phyloP scores from a whole-genome alignment of 768 basidiomycete species.

The Ramaria sp. region DNA sequence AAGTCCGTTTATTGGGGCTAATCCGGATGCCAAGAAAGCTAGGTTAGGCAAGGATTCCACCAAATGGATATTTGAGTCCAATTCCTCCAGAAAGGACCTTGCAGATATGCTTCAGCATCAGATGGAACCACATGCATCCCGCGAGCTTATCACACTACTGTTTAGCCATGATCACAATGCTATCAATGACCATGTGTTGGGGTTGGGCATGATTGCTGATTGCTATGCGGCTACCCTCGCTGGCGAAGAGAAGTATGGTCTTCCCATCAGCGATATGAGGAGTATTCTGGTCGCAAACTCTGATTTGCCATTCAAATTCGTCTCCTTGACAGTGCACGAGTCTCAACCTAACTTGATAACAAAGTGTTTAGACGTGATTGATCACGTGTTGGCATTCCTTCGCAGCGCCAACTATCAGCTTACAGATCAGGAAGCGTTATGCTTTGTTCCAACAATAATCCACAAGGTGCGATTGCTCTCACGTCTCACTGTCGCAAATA shows the following conservation, averaged over 20 bases:
- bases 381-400: constrained; percentile 67
- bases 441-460: constrained; percentile 83
- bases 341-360: constrained; percentile 83
- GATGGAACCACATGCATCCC: constrained; percentile 79
- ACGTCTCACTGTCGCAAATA: neutral
- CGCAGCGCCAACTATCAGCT: constrained; percentile 65
- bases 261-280: constrained; percentile 38
- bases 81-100: constrained; percentile 77
- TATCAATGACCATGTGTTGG: constrained; percentile 84
- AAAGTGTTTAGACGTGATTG: constrained; percentile 82
- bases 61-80: constrained; percentile 80
- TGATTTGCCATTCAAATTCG: constrained; percentile 88
- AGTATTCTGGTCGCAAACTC: constrained; percentile 73
- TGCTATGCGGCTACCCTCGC: constrained; percentile 53
- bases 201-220: constrained; percentile 61
- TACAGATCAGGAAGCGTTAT: constrained; percentile 75
- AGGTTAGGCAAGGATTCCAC: constrained; percentile 66
- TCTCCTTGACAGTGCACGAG: constrained; percentile 81
- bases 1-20: constrained; percentile 39
- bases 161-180: constrained; percentile 97
- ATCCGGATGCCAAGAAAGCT: constrained; percentile 50
- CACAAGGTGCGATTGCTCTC: constrained; percentile 51
- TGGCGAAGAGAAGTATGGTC: constrained; percentile 42
- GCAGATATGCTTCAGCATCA: constrained; percentile 79
- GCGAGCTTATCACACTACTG: constrained; percentile 62